Base-by-base conservation (phyloP, 257 asterid species). In the Fraxinus anomala region DNA sequence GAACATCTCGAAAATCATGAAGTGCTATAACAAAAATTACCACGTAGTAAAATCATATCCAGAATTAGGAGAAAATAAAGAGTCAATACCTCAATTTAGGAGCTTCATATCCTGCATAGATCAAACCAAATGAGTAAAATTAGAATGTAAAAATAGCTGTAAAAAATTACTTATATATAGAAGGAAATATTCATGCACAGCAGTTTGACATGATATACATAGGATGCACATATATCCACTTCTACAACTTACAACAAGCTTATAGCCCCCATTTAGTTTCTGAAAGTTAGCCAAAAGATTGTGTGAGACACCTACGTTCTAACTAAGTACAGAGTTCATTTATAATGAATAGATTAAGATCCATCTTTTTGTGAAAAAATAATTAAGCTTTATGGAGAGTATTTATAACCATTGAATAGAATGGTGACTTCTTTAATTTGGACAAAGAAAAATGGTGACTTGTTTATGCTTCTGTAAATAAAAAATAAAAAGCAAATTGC, bases 41-140 rank as follows among this genome's bases (percentile, higher is more conserved):
- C 70, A 51, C 9, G 26, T 13, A 74, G 21, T 56, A 36, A 77
- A 36, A 56, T 37, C 21, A 6, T 39, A 49, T 26, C 37, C n/a
- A 24, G 24, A 63, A 63, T 63, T 63, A 3, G 19, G 33, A 63
- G 36, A 26, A 63, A 24, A 9, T 26, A 9, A 31, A 36, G 14
- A 28, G 42, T 17, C 9, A 73, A 33, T 86, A 89, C 95, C 95
- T 89, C 76, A 91, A 83, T 3, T 85, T 79, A 7, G 91, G 93
- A 83, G 95, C 87, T 71, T 89, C 94, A 83, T 84, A 91, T 49
- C 97, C 97, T 91, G 89, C 82, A 86, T 4, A 74, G 0, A 65
- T 44, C 10, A 21, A 63, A 74, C 63, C 23, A 74, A 77, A 69
- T 3, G 4, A 44, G 17, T 17, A 70, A 44, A 56, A 47, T 75